Conservation (phyloP, 106 monocot species). For the Allium sativum region DNA sequence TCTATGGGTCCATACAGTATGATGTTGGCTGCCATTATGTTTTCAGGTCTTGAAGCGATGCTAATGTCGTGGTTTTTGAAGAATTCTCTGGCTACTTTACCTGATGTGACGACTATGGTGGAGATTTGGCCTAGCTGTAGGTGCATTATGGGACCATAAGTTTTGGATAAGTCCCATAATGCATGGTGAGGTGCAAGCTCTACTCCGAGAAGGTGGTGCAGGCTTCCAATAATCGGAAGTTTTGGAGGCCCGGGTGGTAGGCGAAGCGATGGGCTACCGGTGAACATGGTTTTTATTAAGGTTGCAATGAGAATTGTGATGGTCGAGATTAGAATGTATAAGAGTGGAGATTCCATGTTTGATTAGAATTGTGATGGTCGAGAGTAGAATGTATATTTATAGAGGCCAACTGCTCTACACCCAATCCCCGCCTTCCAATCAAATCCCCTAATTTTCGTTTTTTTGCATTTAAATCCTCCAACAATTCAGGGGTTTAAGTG, state of each 20-base stretch:
- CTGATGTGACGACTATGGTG: slow-evolving; percentile 6
- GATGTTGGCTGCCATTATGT: slow-evolving; percentile 2
- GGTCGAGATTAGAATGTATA: too few species aligned
- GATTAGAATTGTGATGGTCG: too few species aligned
- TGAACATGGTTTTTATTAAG: neutral
- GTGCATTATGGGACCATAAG: slow-evolving; percentile 15
- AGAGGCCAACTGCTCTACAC: too few species aligned
- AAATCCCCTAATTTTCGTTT: too few species aligned
- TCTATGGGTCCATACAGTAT: slow-evolving; percentile 5
- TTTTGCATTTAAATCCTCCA: too few species aligned
- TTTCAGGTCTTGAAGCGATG: slow-evolving; percentile 11
- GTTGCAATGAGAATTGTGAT: too few species aligned
- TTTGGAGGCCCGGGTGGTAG: slow-evolving; percentile 15
- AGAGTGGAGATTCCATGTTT: too few species aligned
- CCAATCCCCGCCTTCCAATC: too few species aligned
- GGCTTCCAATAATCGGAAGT: slow-evolving; percentile 18
- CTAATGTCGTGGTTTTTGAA: slow-evolving; percentile 12
- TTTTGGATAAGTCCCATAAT: slow-evolving; percentile 1
- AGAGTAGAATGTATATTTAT: too few species aligned
- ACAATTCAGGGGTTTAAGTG: too few species aligned
- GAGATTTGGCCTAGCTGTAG: slow-evolving; percentile 15
- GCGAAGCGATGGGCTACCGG: neutral
- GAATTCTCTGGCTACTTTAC: slow-evolving; percentile 9
- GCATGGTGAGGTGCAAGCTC: slow-evolving; percentile 5
- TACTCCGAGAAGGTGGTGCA: slow-evolving; percentile 14